Evolutionary conservation across 2,329 filamentous ascomycete species (phyloP), one percentile per base, ranked within the genome.

Genomic region (Neonectria sp.): DNA sequence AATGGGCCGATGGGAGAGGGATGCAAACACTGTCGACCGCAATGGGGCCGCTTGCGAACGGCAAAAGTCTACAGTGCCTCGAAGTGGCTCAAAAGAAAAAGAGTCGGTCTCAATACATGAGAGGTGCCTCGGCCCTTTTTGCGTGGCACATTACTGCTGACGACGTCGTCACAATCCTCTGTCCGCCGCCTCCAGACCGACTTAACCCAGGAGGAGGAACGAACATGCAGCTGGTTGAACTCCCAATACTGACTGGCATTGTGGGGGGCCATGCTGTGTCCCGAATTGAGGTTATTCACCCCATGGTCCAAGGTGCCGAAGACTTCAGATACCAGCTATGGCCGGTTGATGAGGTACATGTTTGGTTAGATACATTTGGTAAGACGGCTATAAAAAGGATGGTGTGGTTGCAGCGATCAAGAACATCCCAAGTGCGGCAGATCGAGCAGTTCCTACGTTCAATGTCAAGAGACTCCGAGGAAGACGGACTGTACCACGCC

Each of bases 41-140:
- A 0, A 68, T 75, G 37, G 72, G 73, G 13, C 67, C 65, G 6
- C 48, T 73, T 6, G 55, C 70, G 4, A 15, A 68, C 24, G 37
- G 7, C 4, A 43, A 55, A n/a, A 45, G 63, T 13, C 43, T 33
- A 3, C 51, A 35, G 2, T 69, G 48, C 7, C 35, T 17, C 2
- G 7, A 52, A 7, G 48, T 11, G 6, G 33, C 12, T 17, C 64
- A 63, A 24, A 1, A 0, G 5, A 0, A n/a, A 0, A 52, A 60
- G 8, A 7, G 21, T n/a, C 58, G 64, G 60, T 55, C 46, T 15
- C 43, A 48, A 25, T 73, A 68, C n/a, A 69, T 75, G 8, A 60
- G 69, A 45, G 72, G 72, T 2, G 72, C 73, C 1, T 74, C 72
- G 3, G 65, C 60, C 1, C 21, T 75, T 5, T 75, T 74, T 56